Base-by-base conservation (phyloP, 768 basidiomycete genomes). In the Scleroderma citrinum region DNA sequence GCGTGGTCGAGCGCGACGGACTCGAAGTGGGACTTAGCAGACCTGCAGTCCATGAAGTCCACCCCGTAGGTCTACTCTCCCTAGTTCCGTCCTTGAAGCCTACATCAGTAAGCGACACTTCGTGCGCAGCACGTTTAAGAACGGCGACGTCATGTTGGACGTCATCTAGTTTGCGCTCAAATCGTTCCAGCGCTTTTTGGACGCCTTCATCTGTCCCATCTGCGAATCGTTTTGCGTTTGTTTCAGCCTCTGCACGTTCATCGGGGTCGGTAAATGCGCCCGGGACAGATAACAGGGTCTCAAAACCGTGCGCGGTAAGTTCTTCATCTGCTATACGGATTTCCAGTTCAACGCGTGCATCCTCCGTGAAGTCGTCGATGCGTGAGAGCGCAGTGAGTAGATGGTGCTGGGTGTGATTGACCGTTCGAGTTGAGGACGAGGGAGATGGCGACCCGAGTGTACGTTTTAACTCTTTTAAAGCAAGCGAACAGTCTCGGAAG, bases 321-420 rank as follows among this genome's bases (percentile, higher is more conserved):
- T 73, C 75, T 53, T 87, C 87, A 59, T 92, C 89, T 2, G 84
- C 76, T 10, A 82, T 68, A 20, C 80, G 77, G 35, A 92, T 91
- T 67, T 92, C 89, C 19, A 92, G 68, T 60, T 92, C 89, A 10
- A 92, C 89, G 1, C 86, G 79, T 1, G 80, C 80, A 54, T 91
- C 89, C 60, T 91, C 89, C 5, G 78, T 78, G 59, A 77, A 87
- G 60, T 92, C 86, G 46, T 80, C 73, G 37, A 92, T 71, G 7
- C 88, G 73, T 21, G 78, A 71, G 16, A 86, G 66, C 5, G 80
- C 82, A 0, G 70, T 71, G 17, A 66, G 67, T 3, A 91, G 57
- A 14, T 80, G 62, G 2, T 45, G 50, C 0, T 39, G 44, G 17
- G 57, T 32, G 12, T 5, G 24, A 11, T 44, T 34, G 24, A 46